phyloP scores from a whole-genome alignment of 805 yeast genomes.

The Myxozyma lipomycoides region DNA sequence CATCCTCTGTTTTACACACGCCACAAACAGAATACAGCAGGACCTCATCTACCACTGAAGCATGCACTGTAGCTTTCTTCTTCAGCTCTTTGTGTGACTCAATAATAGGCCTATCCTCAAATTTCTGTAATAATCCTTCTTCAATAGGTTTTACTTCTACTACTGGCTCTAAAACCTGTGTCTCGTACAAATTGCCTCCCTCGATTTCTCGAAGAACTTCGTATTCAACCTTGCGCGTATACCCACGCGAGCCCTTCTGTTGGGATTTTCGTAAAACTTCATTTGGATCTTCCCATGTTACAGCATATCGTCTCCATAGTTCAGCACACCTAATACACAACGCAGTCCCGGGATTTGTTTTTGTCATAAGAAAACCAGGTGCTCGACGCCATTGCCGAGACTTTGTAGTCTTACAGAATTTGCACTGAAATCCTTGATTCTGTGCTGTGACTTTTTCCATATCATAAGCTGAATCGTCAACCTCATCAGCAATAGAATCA shows the following conservation, averaged over 20 bases:
- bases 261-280: slow-evolving; percentile 53
- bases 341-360: slow-evolving; percentile 46
- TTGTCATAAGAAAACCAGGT: slow-evolving; percentile 54
- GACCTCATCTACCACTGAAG: neutral
- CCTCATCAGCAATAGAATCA: slow-evolving; percentile 57
- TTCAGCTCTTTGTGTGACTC: neutral
- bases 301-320: slow-evolving; percentile 86
- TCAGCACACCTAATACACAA: slow-evolving; percentile 84
- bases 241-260: slow-evolving; percentile 41
- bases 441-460: slow-evolving; percentile 44
- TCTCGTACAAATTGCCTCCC: slow-evolving; percentile 38
- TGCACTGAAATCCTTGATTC: slow-evolving; percentile 54
- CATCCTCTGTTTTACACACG: slow-evolving; percentile 49
- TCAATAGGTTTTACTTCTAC: neutral
- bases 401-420: slow-evolving; percentile 58
- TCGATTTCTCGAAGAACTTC: slow-evolving; percentile 49
- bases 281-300: slow-evolving; percentile 75
- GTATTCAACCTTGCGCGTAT: slow-evolving; percentile 58
- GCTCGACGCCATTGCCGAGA: slow-evolving; percentile 67
- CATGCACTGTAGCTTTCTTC: neutral
- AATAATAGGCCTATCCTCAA: neutral
- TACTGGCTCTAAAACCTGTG: slow-evolving; percentile 4
- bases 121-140: slow-evolving; percentile 22
- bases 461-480: slow-evolving; percentile 71
- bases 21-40: slow-evolving; percentile 43